phyloP scores from a whole-genome alignment of 805 yeast species.

The Soucietia sequanensis region DNA sequence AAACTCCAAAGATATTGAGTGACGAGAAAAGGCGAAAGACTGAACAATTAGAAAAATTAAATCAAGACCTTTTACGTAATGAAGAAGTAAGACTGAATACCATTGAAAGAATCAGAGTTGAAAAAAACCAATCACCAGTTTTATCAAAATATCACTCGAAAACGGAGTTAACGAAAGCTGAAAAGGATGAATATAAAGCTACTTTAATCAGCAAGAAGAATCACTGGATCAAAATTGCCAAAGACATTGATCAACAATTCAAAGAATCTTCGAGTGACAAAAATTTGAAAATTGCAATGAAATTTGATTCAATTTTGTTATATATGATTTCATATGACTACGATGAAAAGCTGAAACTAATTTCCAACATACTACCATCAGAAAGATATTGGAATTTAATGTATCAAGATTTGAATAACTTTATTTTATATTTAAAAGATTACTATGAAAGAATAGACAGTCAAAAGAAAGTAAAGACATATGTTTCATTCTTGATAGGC shows the following conservation, averaged over 20 bases:
- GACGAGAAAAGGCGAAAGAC: slow-evolving; percentile 12
- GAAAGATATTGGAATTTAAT: slow-evolving; percentile 30
- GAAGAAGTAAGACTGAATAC: slow-evolving; percentile 8
- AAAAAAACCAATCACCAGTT: slow-evolving; percentile 1
- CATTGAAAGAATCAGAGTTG: slow-evolving; percentile 3
- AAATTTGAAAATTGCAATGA: slow-evolving; percentile 20
- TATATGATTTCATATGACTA: slow-evolving; percentile 27
- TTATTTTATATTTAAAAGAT: slow-evolving; percentile 13
- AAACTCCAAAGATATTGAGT: not conserved
- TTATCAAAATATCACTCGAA: not conserved
- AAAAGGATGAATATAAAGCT: slow-evolving; percentile 9
- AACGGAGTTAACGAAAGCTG: slow-evolving; percentile 2
- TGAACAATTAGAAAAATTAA: slow-evolving; percentile 17
- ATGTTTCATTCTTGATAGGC: slow-evolving; percentile 15
- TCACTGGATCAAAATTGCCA: slow-evolving; percentile 21
- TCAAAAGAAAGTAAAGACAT: slow-evolving; percentile 3
- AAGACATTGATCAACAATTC: slow-evolving; percentile 10
- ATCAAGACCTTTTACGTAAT: slow-evolving; percentile 15
- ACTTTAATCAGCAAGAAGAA: slow-evolving; percentile 11
- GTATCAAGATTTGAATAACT: slow-evolving; percentile 18
- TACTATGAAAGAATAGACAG: slow-evolving; percentile 4
- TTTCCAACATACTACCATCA: slow-evolving; percentile 24
- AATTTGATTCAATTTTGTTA: slow-evolving; percentile 26
- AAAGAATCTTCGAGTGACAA: slow-evolving; percentile 11
- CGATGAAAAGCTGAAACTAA: slow-evolving; percentile 29